Evolutionary conservation across 768 basidiomycete genomes (phyloP).

Genomic region (Psilocybe cyanescens): DNA sequence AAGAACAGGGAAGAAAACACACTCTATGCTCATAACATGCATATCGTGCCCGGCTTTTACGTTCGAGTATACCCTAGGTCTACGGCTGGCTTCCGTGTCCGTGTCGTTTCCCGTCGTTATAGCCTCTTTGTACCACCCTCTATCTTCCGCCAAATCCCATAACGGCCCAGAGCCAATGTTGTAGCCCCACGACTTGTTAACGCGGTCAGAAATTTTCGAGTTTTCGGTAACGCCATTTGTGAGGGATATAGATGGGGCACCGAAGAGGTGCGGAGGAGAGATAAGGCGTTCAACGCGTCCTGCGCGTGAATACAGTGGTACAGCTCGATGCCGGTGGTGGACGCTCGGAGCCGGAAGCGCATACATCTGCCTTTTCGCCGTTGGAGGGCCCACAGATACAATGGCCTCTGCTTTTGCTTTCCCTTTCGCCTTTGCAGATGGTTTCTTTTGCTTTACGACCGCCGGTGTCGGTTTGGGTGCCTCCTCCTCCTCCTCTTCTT

Average conservation of each 20-base stretch:
- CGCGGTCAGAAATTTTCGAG: conserved; percentile 51
- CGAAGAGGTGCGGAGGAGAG: conserved; percentile 54
- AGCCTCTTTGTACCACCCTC: conserved; percentile 78
- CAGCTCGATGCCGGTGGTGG: conserved; percentile 75
- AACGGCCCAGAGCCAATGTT: conserved; percentile 78
- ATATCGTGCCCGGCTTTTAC: conserved; percentile 48
- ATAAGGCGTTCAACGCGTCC: conserved; percentile 64
- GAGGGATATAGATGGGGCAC: conserved; percentile 37
- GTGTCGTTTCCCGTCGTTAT: conserved; percentile 31
- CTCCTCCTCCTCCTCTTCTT: conserved; percentile 22
- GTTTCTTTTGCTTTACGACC: conserved; percentile 13
- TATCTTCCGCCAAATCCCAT: conserved; percentile 81
- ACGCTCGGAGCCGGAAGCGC: conserved; percentile 65
- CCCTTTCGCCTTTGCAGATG: conserved; percentile 27
- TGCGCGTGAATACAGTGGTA: conserved; percentile 57
- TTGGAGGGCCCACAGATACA: conserved; percentile 22
- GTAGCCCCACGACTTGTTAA: conserved; percentile 73
- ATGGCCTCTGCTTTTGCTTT: conserved; percentile 32
- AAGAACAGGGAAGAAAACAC: conserved; percentile 26
- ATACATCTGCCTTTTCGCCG: conserved; percentile 54
- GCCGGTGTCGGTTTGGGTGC: conserved; percentile 12
- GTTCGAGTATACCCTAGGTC: conserved; percentile 61
- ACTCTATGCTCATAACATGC: conserved; percentile 52
- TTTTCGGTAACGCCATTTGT: conserved; percentile 64
- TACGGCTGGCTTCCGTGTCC: conserved; percentile 50